phyloP scores from a whole-genome alignment of 257 asterid genomes.

The Solanum paucissectum region DNA sequence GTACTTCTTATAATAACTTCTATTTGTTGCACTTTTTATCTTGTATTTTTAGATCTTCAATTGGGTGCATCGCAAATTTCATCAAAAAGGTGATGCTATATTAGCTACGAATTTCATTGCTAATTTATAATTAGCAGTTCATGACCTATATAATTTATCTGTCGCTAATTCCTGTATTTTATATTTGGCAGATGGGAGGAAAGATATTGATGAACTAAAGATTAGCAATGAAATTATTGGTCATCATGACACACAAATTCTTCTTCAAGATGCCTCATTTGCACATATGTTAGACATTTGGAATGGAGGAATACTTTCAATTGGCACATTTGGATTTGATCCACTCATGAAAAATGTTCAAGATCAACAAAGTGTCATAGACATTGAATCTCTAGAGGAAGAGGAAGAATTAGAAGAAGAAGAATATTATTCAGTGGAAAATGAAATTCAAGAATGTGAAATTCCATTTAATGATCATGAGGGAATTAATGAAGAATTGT shows the following conservation, averaged over 20 bases:
- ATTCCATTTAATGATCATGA: not conserved
- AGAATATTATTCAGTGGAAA: not conserved
- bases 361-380: not conserved
- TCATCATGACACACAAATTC: slow-evolving; percentile 5
- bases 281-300: slow-evolving; percentile 21
- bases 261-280: slow-evolving; percentile 10
- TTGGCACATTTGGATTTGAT: slow-evolving; percentile 63
- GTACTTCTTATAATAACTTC: not conserved
- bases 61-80: slow-evolving; percentile 67
- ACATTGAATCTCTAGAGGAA: not conserved
- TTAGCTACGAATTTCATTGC: not conserved
- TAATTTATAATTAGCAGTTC: not conserved
- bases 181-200: slow-evolving; percentile 6
- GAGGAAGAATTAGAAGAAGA: not conserved
- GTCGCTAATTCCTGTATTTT: not conserved
- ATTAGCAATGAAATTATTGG: not conserved
- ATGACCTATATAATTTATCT: not conserved
- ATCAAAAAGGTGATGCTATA: slow-evolving; percentile 32
- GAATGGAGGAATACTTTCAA: slow-evolving; percentile 46
- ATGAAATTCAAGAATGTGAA: not conserved
- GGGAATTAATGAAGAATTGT: slow-evolving; percentile 3
- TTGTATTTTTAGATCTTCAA: slow-evolving; percentile 47
- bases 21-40: not conserved
- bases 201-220: slow-evolving; percentile 7
- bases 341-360: not conserved